Percentiles rank a stretch among this genome's conserved stretches.
phyloP scores from a whole-genome alignment of 192 early-diverging fungal genomes.

The Dissophora globulifera region DNA sequence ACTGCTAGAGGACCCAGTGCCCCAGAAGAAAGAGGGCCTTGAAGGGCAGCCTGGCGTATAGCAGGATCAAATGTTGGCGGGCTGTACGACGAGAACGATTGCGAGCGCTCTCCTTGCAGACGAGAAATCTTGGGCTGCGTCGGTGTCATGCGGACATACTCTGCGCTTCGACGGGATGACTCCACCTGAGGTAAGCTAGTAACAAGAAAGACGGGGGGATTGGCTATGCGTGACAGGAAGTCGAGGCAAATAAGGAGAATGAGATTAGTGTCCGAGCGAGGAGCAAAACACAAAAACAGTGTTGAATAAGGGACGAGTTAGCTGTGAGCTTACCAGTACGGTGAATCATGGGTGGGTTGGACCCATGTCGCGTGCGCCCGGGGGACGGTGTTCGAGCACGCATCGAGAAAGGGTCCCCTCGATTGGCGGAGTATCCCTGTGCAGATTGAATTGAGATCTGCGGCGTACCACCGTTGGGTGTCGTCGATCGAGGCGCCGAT shows the following conservation, averaged over 20 bases:
- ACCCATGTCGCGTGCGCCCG: slow-evolving; percentile 40
- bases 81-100: slow-evolving; percentile 40
- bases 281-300: no score
- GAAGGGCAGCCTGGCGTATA: slow-evolving; percentile 24
- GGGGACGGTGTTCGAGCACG: slow-evolving; percentile 48
- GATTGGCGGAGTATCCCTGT: slow-evolving; percentile 25
- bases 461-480: slow-evolving; percentile 34
- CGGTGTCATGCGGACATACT: slow-evolving; percentile 34
- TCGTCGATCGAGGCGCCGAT: slow-evolving; percentile 26
- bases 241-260: no score
- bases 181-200: slow-evolving; percentile 39
- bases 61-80: slow-evolving; percentile 23
- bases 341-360: slow-evolving; percentile 31
- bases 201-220: slow-evolving; percentile 47
- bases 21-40: slow-evolving; percentile 22
- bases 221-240: slow-evolving; percentile 7
- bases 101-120: slow-evolving; percentile 38
- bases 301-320: no score
- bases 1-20: slow-evolving; percentile 23
- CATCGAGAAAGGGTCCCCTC: slow-evolving; percentile 45
- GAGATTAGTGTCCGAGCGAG: no score
- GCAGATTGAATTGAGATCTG: slow-evolving; percentile 51
- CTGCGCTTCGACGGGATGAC: slow-evolving; percentile 44
- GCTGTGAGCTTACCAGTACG: slow-evolving; percentile 22
- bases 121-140: slow-evolving; percentile 39